Evolutionary conservation across 352 stramenopile genomes (phyloP).

Genomic region (Globisporangium spinosum): DNA sequence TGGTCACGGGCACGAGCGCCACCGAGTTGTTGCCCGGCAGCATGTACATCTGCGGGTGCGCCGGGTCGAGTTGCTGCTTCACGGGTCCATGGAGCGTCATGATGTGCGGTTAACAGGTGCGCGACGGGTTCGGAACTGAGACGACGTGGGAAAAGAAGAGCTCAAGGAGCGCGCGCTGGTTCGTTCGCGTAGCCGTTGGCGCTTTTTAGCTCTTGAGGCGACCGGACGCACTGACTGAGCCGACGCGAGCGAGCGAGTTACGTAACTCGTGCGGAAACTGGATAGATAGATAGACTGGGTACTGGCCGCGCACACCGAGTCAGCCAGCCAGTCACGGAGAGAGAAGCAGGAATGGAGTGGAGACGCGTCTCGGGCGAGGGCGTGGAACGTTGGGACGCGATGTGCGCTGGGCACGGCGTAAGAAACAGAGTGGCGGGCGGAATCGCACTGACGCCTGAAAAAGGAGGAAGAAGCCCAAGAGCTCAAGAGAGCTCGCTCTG

Average conservation of each 20-base stretch:
- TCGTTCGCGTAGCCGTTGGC: not conserved
- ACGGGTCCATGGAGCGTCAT: slow-evolving; percentile 48
- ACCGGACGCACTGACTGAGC: not conserved
- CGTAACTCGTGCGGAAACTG: not conserved
- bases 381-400: slow-evolving; percentile 1
- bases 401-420: slow-evolving; percentile 5
- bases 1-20: slow-evolving; percentile 48
- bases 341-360: not conserved
- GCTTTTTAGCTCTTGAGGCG: not conserved
- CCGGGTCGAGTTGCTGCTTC: slow-evolving; percentile 38
- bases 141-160: not conserved
- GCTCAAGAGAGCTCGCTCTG: not conserved
- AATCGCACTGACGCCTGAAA: not conserved
- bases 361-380: slow-evolving; percentile 2
- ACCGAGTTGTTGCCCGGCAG: slow-evolving; percentile 20
- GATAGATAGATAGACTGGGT: not conserved
- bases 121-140: not conserved
- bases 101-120: not conserved
- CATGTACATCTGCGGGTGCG: slow-evolving; percentile 35
- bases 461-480: not conserved
- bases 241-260: not conserved
- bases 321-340: not conserved
- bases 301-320: not conserved
- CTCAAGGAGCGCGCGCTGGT: not conserved
- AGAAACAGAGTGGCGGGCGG: slow-evolving; percentile 1